These are phyloP conservation scores for Metschnikowia arizonensis DNA, from an alignment of 805 yeast genomes.

Conservation along the genomic window DNA sequence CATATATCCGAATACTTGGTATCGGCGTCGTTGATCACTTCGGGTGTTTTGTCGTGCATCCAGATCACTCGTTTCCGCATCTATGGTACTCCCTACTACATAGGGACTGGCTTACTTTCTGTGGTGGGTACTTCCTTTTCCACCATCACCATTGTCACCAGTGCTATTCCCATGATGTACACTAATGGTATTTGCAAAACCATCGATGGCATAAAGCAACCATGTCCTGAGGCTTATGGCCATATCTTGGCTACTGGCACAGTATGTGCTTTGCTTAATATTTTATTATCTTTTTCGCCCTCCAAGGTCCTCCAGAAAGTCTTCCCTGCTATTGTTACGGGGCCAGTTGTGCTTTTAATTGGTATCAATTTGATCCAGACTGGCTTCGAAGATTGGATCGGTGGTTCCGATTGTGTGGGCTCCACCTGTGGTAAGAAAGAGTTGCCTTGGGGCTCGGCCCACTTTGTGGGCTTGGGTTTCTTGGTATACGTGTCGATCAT, in stretches of 20 bases:
- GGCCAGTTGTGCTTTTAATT: constrained; percentile 85
- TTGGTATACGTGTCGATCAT: constrained; percentile 71
- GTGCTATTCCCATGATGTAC: constrained; percentile 81
- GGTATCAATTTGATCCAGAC: constrained; percentile 66
- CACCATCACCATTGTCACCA: constrained; percentile 73
- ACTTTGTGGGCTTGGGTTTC: constrained; percentile 84
- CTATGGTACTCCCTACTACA: constrained; percentile 63
- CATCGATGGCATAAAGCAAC: constrained; percentile 58
- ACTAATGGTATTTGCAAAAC: constrained; percentile 57
- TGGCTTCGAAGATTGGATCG: constrained; percentile 83
- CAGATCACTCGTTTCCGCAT: constrained; percentile 82
- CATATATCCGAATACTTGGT: constrained; percentile 37
- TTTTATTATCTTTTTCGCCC: constrained; percentile 72
- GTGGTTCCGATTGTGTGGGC: constrained; percentile 69
- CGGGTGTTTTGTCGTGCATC: constrained; percentile 57
- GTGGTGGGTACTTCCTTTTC: constrained; percentile 92
- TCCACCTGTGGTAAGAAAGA: constrained; percentile 11
- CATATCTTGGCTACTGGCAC: constrained; percentile 78
- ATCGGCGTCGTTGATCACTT: constrained; percentile 34
- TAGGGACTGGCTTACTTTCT: constrained; percentile 86
- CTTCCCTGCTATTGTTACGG: constrained; percentile 89
- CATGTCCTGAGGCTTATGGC: constrained; percentile 92
- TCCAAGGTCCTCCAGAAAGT: constrained; percentile 62
- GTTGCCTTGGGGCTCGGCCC: constrained; percentile 80
- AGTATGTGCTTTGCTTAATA: constrained; percentile 71